phyloP scores from a whole-genome alignment of 1,284 basidiomycete genomes.

The Ustilago bromivora region DNA sequence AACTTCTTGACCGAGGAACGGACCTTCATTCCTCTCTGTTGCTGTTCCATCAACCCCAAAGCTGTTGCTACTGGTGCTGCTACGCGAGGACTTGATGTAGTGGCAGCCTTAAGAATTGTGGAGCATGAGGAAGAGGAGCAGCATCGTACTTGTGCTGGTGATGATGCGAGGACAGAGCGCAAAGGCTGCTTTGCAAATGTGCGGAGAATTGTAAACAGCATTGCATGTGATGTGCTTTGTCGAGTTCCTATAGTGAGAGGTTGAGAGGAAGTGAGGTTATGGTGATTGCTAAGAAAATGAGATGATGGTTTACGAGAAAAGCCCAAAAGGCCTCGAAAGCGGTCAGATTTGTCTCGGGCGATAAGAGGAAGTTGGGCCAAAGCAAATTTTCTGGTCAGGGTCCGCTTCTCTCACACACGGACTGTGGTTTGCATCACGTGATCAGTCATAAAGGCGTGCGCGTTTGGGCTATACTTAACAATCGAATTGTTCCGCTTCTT shows the following conservation, averaged over 20 bases:
- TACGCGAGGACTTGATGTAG: conserved; percentile 2
- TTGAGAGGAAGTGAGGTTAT: neutral
- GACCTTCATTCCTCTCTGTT: conserved; percentile 89
- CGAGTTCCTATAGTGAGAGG: neutral
- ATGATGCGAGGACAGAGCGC: conserved; percentile 12
- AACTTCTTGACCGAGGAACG: conserved; percentile 87
- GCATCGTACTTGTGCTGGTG: conserved; percentile 19
- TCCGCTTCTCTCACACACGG: conserved; percentile 3
- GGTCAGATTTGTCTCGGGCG: conserved; percentile 24
- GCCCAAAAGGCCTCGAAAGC: neutral
- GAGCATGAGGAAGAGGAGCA: conserved; percentile 37
- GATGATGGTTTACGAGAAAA: conserved; percentile 20
- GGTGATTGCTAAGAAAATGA: conserved; percentile 8
- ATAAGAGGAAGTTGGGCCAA: conserved; percentile 34
- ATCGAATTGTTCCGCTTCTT: too few species aligned
- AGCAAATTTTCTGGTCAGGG: neutral
- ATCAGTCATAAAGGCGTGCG: too few species aligned
- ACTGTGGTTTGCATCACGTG: neutral
- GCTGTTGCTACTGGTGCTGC: conserved; percentile 10
- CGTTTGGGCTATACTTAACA: too few species aligned
- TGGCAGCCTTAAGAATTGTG: conserved; percentile 19
- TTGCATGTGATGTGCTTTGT: conserved; percentile 1
- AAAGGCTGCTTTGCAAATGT: conserved; percentile 21
- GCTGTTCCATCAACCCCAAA: conserved; percentile 19
- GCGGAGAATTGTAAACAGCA: conserved; percentile 25